Percentiles rank a stretch among this genome's conserved stretches.
Conservation (phyloP, 768 basidiomycete genomes). For the Psilocybe sp. region DNA sequence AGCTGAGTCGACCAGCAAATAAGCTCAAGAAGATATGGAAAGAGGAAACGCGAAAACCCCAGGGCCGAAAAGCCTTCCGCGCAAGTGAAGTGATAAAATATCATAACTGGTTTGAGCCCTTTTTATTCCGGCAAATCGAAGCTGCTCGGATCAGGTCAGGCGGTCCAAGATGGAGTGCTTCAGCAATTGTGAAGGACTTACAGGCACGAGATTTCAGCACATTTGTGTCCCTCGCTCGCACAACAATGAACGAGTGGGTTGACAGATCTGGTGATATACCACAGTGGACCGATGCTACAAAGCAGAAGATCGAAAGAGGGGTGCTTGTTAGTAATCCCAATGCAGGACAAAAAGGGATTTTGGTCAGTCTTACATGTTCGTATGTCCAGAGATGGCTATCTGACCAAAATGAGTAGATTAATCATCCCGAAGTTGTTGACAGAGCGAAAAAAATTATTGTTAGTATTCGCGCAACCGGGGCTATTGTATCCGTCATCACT, state of each 20-base stretch:
- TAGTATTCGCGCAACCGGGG: background rate
- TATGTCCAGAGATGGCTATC: too few relatives aligned
- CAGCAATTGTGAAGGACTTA: slow-evolving; percentile 14
- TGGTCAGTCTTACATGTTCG: slow-evolving; percentile 8
- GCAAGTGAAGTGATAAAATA: background rate
- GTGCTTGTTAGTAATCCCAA: slow-evolving; percentile 12
- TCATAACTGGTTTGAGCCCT: background rate
- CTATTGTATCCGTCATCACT: slow-evolving; percentile 7
- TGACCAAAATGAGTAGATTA: background rate
- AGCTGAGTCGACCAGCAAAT: too few relatives aligned
- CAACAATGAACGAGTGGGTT: slow-evolving; percentile 23
- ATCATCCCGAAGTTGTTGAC: slow-evolving; percentile 9
- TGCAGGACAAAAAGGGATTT: slow-evolving; percentile 9
- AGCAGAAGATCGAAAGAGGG: slow-evolving; percentile 8
- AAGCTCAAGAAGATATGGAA: too few relatives aligned
- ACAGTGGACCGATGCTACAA: slow-evolving; percentile 15
- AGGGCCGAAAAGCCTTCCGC: background rate
- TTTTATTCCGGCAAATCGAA: background rate
- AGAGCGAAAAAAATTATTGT: slow-evolving; percentile 4
- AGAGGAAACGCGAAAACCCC: too few relatives aligned
- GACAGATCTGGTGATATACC: slow-evolving; percentile 14
- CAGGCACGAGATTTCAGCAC: slow-evolving; percentile 10
- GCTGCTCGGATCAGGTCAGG: slow-evolving; percentile 9
- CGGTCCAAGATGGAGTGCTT: slow-evolving; percentile 13
- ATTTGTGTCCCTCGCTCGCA: slow-evolving; percentile 15